A percentile compares a stretch with the other conserved stretches of the same genome.
phyloP scores from a whole-genome alignment of 169 alveolate species.

The Neospora caninum region DNA sequence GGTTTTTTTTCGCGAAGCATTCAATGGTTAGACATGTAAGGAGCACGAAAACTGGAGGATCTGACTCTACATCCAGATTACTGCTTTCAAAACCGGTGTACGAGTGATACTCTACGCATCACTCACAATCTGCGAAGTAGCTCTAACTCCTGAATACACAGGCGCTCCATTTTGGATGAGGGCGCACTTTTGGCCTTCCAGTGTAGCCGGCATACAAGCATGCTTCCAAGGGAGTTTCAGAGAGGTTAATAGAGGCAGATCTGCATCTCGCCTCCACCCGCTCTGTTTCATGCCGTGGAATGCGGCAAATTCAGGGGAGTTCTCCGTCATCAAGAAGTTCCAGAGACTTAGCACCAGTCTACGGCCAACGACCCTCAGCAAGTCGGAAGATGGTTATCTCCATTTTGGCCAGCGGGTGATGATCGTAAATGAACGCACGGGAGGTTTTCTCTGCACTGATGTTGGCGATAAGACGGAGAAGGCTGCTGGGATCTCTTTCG shows the following conservation, averaged over 20 bases:
- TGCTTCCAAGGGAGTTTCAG: background rate
- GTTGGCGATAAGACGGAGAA: constrained; percentile 1
- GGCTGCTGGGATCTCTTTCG: constrained; percentile 24
- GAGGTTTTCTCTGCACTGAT: constrained; percentile 3
- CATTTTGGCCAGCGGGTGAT: constrained; percentile 43
- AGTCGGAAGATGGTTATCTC: constrained; percentile 4
- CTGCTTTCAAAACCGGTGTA: too few species aligned
- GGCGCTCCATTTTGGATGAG: too few species aligned
- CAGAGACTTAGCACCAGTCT: constrained; percentile 11
- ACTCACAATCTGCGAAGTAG: background rate
- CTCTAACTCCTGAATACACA: background rate
- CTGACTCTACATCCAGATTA: too few species aligned
- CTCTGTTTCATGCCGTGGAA: background rate
- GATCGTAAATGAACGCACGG: constrained; percentile 3
- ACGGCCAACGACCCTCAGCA: background rate
- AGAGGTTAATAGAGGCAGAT: background rate
- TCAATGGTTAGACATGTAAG: too few species aligned
- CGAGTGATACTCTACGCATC: too few species aligned
- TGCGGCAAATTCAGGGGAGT: background rate
- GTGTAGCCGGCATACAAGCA: background rate
- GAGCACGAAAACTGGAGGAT: too few species aligned
- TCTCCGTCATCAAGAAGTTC: background rate
- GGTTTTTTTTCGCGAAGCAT: too few species aligned
- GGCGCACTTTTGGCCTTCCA: background rate
- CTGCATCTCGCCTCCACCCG: background rate